Conservation (phyloP, 1,284 basidiomycete genomes). For the Schizopora paradoxa region DNA sequence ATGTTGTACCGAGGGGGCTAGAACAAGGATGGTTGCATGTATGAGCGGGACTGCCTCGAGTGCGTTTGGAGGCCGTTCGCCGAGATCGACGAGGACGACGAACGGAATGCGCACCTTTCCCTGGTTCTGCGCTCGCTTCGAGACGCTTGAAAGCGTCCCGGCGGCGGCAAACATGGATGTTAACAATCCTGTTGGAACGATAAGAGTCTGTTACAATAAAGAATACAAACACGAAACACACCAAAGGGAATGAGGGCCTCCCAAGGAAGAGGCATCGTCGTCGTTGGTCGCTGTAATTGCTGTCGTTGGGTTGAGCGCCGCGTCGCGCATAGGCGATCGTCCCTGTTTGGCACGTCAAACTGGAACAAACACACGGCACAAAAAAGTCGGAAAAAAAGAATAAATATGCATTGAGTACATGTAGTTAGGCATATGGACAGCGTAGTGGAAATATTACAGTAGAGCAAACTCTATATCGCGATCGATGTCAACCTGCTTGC, state of each 20-base stretch:
- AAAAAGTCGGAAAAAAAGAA: too few species aligned
- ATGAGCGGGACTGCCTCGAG: background rate
- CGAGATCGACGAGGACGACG: conserved; percentile 20
- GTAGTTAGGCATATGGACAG: too few species aligned
- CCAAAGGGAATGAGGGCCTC: conserved; percentile 94
- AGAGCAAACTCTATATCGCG: too few species aligned
- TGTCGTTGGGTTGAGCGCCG: too few species aligned
- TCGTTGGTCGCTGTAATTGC: too few species aligned
- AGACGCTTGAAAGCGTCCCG: conserved; percentile 78
- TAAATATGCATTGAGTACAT: too few species aligned
- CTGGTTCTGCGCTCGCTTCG: conserved; percentile 76
- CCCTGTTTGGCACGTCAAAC: conserved; percentile 4
- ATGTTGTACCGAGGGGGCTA: conserved; percentile 81
- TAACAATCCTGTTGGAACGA: conserved; percentile 57
- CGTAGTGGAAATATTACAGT: too few species aligned
- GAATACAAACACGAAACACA: conserved; percentile 29
- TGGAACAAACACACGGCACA: background rate
- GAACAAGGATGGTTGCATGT: conserved; percentile 3
- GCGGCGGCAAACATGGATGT: conserved; percentile 86
- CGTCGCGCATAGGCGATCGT: too few species aligned
- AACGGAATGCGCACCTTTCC: too few species aligned
- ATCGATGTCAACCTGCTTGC: too few species aligned
- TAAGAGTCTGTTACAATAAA: background rate
- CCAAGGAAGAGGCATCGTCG: conserved; percentile 85
- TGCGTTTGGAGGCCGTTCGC: background rate